Evolutionary conservation across 1,284 basidiomycete genomes (phyloP).

Genomic region (Cryptococcus sp.): DNA sequence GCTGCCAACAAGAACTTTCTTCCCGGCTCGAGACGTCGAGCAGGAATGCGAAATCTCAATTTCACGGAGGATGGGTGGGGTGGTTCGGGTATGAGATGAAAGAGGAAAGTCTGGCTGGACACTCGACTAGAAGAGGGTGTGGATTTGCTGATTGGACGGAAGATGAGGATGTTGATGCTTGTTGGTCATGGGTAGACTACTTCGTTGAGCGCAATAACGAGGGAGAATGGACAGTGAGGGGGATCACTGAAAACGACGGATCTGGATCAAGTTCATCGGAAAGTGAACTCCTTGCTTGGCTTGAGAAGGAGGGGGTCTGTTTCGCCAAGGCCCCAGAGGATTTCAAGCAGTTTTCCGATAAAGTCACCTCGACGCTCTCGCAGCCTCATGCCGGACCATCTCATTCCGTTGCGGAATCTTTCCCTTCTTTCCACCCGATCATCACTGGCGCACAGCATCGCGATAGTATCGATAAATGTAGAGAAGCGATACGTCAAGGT

Average conservation of each 20-base stretch:
- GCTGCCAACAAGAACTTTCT: conserved; percentile 22
- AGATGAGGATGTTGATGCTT: conserved; percentile 32
- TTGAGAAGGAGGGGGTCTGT: conserved; percentile 21
- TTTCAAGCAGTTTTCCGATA: conserved; percentile 19
- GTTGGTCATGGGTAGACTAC: conserved; percentile 47
- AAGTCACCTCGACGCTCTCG: conserved; percentile 8
- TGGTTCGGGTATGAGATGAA: conserved; percentile 57
- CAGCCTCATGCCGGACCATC: background rate
- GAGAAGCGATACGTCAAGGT: conserved; percentile 72
- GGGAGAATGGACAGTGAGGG: conserved; percentile 49
- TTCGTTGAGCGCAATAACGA: conserved; percentile 47
- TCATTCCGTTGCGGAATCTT: conserved; percentile 8
- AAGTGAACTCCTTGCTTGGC: conserved; percentile 30
- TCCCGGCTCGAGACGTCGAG: background rate
- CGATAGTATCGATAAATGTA: conserved; percentile 64
- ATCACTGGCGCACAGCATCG: conserved; percentile 57
- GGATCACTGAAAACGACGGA: conserved; percentile 31
- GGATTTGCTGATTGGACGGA: background rate
- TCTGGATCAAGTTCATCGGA: conserved; percentile 2
- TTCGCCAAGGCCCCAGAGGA: conserved; percentile 23
- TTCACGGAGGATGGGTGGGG: conserved; percentile 53
- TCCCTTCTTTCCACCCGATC: conserved; percentile 40
- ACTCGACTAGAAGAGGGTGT: background rate
- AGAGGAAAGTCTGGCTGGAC: conserved; percentile 48
- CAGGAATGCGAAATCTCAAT: conserved; percentile 15